Base-by-base conservation (phyloP, 1,284 basidiomycete genomes). In the Puccinia polysora region DNA sequence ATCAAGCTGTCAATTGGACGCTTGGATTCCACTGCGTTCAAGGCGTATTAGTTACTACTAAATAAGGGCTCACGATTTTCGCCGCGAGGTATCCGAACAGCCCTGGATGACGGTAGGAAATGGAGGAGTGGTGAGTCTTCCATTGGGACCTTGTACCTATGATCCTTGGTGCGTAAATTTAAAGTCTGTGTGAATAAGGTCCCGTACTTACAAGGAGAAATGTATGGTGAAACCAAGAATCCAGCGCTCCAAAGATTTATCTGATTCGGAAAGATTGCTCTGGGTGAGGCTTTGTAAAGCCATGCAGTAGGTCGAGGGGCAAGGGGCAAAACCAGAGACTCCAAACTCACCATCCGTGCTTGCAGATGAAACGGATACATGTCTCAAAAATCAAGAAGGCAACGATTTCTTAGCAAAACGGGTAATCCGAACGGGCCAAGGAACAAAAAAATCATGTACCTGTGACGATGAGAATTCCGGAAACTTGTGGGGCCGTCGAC, bases 331-430 rank as follows among this genome's bases (percentile, higher is more conserved):
- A 52, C 55, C 50, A 38, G 52, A 15, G 36, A 87, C 87, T 87
- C 88, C 60, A 87, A 77, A 75, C 87, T 88, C 30, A 89, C 84
- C 85, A 87, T 88, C 47, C 87, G 83, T 30, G 88, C 87, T 78
- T 89, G 88, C 25, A 87, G 80, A 75, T 89, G 87, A 82, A 89
- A 89, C 1, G 88, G 87, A 78, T 84, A 89, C 71, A 89, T 81
- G 75, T 89, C 88, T 64, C 32, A 38, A 23, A 52, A 15, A 28
- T 30, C 38, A 23, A 2, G 4, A 10, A 43, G 47, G 52, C 1
- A n/a, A n/a, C n/a, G n/a, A n/a, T n/a, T n/a, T 78, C n/a, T n/a
- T 47, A 47, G 12, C n/a, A n/a, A 47, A 12, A 47, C 12, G 87
- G 87, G 34, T 86, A 87, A 60, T 87, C 86, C 79, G 88, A 87